Evolutionary conservation across 441 rosid genomes (phyloP).

Genomic region (Gossypium lobatum): DNA sequence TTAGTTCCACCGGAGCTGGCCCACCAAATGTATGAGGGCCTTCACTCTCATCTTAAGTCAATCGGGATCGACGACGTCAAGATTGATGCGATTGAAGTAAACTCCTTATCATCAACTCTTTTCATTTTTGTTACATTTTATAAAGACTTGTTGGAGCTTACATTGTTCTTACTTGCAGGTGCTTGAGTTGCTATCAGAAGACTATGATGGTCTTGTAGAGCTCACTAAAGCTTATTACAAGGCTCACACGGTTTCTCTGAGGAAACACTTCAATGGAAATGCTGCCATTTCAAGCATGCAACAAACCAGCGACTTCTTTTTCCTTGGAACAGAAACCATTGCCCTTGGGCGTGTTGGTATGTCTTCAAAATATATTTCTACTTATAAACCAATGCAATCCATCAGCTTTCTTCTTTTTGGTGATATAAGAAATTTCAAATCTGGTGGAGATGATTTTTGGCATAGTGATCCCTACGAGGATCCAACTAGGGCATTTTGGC

Average conservation of each 20-base stretch:
- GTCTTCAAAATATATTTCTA: neutral
- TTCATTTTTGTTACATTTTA: neutral
- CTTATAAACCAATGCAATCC: too few relatives aligned
- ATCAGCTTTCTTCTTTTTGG: too few relatives aligned
- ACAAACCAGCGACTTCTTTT: slow-evolving; percentile 84
- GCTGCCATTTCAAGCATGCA: slow-evolving; percentile 90
- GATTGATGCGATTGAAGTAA: slow-evolving; percentile 87
- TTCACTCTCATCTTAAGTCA: slow-evolving; percentile 54
- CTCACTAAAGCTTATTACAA: slow-evolving; percentile 69
- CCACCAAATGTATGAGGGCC: slow-evolving; percentile 54
- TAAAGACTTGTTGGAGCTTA: neutral
- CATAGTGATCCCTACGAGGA: slow-evolving; percentile 82
- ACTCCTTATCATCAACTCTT: slow-evolving; percentile 1
- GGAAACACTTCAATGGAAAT: slow-evolving; percentile 72
- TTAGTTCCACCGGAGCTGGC: slow-evolving; percentile 62
- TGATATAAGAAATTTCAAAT: neutral
- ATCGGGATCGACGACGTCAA: slow-evolving; percentile 80
- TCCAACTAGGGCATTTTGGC: slow-evolving; percentile 80
- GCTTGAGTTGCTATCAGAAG: slow-evolving; percentile 71
- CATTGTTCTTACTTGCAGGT: slow-evolving; percentile 27
- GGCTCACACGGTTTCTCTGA: slow-evolving; percentile 60
- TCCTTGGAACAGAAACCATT: slow-evolving; percentile 78
- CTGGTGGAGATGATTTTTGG: slow-evolving; percentile 84
- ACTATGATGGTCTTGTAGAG: slow-evolving; percentile 79
- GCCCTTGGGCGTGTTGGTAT: slow-evolving; percentile 78